These are phyloP conservation scores for Xeromyces bisporus DNA, from an alignment of 495 filamentous ascomycete genomes.

Conservation along the genomic window DNA sequence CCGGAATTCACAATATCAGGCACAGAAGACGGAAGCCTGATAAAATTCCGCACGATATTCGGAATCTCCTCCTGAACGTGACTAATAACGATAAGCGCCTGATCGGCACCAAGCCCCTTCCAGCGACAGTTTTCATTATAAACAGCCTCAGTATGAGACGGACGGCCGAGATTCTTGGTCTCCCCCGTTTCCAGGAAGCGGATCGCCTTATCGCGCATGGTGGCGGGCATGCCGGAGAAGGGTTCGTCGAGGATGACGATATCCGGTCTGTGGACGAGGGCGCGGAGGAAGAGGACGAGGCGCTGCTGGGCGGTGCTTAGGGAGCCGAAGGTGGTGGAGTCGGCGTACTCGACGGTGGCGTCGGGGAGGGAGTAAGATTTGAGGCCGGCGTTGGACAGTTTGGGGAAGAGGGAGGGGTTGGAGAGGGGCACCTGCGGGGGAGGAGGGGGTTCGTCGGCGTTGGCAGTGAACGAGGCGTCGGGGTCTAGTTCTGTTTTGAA, in stretches of 20 bases:
- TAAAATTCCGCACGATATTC: conserved; percentile 56
- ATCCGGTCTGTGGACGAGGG: conserved; percentile 67
- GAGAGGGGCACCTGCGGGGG: conserved; percentile 1
- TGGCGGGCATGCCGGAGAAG: conserved; percentile 75
- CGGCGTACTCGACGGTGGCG: conserved; percentile 46
- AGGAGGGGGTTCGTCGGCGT: conserved; percentile 1
- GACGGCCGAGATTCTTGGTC: conserved; percentile 1
- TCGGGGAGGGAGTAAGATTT: conserved; percentile 7
- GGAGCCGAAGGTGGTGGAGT: conserved; percentile 51
- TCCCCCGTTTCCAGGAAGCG: conserved; percentile 54
- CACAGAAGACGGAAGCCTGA: conserved; percentile 63
- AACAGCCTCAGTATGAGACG: conserved; percentile 1
- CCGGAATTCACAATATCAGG: too few relatives aligned
- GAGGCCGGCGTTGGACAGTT: conserved; percentile 1
- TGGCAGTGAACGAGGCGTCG: conserved; percentile 2
- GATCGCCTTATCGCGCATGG: conserved; percentile 68
- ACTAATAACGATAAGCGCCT: conserved; percentile 73
- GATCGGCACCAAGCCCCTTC: conserved; percentile 36
- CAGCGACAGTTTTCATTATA: conserved; percentile 6
- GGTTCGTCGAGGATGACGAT: conserved; percentile 86
- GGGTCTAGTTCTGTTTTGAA: conserved; percentile 63
- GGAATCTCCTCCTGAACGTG: conserved; percentile 87
- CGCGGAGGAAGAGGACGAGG: conserved; percentile 68
- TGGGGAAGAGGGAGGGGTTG: conserved; percentile 8
- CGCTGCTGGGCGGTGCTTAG: conserved; percentile 65